Evolutionary conservation across 2,329 filamentous ascomycete genomes (phyloP), one percentile per base, ranked within the genome.

Genomic region (Talaromyces sp.): DNA sequence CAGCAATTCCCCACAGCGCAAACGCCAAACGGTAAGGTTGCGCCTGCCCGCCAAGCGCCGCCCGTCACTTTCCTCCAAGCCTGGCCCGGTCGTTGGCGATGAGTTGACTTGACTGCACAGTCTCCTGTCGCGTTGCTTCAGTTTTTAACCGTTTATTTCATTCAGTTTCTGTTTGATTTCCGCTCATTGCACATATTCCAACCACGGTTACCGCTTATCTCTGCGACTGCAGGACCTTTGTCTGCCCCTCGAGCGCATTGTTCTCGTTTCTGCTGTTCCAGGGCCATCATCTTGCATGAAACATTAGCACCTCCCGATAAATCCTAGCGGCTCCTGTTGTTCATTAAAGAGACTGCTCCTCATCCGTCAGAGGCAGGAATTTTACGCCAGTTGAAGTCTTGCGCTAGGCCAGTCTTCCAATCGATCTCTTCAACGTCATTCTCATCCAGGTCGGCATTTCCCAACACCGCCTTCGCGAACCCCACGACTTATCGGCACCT

Each of bases 221-320:
- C 48, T 52, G 48, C 48, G 27, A 52, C 21, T 21, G 38, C 24
- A 35, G 4, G 43, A 10, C 19, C 56, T 51, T 57, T 57, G 56
- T 52, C 17, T 35, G 31, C 14, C 17, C n/a, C 9, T 27, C 21
- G 41, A 51, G 26, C 24, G 41, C 26, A 54, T 54, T 50, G 50
- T 54, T 50, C 43, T 46, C 43, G 58, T 56, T 60, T 56, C 43
- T 17, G 26, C 26, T 26, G 43, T 21, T 21, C 38, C 58, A 43
- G 38, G 29, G 51, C 51, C 48, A 32, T 56, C 48, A 26, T 56
- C 26, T 56, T 31, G 14, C 21, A 29, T 19, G 48, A 52, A n/a
- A 52, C 26, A 21, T 17, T 4, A 24, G n/a, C n/a, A 24, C 43
- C 19, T 24, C 11, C 43, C 9, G 8, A 21, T 10, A 46, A 46